A percentile compares a stretch with the other conserved stretches of the same genome.
Conservation (phyloP, 2,329 filamentous ascomycete species). For the Alternaria ventricosa region DNA sequence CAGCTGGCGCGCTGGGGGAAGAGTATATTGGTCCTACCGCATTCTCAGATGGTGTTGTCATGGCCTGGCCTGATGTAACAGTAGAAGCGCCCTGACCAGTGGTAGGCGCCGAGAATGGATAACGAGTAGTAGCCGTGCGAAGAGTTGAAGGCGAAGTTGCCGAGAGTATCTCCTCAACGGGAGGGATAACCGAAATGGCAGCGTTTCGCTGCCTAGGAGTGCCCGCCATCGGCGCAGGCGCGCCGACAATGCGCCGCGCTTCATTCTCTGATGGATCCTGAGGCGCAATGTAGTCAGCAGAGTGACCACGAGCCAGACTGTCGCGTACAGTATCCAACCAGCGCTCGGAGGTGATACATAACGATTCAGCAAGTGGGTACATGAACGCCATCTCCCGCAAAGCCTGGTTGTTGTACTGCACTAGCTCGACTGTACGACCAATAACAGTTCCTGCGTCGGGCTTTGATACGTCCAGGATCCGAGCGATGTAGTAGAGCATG, state of each 20-base stretch:
- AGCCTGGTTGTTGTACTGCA: slow-evolving; percentile 41
- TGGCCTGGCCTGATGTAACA: slow-evolving; percentile 9
- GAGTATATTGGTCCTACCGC: slow-evolving; percentile 19
- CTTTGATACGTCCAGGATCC: slow-evolving; percentile 36
- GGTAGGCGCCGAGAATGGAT: slow-evolving; percentile 15
- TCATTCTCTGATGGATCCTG: slow-evolving; percentile 38
- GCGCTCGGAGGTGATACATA: slow-evolving; percentile 39
- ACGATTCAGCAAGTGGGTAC: slow-evolving; percentile 40
- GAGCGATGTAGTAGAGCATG: slow-evolving; percentile 44
- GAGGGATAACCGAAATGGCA: slow-evolving; percentile 21
- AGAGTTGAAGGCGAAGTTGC: slow-evolving; percentile 17
- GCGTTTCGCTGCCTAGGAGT: slow-evolving; percentile 12
- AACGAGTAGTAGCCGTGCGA: slow-evolving; percentile 13
- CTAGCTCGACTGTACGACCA: slow-evolving; percentile 35
- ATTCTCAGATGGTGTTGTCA: slow-evolving; percentile 11
- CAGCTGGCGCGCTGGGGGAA: slow-evolving; percentile 8
- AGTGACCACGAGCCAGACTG: slow-evolving; percentile 35
- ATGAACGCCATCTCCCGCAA: slow-evolving; percentile 40
- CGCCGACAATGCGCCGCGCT: slow-evolving; percentile 30
- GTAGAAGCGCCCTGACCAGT: slow-evolving; percentile 7
- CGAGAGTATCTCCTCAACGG: slow-evolving; percentile 16
- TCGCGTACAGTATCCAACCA: slow-evolving; percentile 42
- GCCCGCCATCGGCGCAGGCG: slow-evolving; percentile 21
- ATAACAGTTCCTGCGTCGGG: slow-evolving; percentile 34
- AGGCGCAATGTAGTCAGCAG: slow-evolving; percentile 37